These are phyloP conservation scores for Durio zibethinus DNA, from an alignment of 345 rosid species.

Conservation along the genomic window DNA sequence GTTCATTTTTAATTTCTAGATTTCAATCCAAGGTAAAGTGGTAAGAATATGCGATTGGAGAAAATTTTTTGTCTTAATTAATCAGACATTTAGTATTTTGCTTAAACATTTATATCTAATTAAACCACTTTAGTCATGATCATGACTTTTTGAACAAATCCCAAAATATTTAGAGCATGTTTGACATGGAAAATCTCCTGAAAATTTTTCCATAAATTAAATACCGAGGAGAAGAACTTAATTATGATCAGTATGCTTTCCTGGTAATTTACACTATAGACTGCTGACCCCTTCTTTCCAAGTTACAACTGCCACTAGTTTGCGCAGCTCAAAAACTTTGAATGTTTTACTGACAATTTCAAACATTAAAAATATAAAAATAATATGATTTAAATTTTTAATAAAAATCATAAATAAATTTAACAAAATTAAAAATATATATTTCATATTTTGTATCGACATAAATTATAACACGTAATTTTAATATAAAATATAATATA, in stretches of 20 bases:
- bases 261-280: neutral
- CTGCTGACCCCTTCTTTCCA: neutral
- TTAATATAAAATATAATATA: too few species aligned
- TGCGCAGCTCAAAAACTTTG: neutral
- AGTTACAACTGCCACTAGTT: neutral
- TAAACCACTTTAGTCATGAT: neutral
- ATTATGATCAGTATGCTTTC: neutral
- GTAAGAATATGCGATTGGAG: neutral
- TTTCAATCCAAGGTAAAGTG: neutral
- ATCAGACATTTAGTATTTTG: neutral
- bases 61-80: neutral
- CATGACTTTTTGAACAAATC: neutral
- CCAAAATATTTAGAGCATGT: neutral
- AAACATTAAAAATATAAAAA: too few species aligned
- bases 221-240: neutral
- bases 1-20: neutral
- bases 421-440: too few species aligned
- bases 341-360: too few species aligned
- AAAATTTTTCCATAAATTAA: neutral
- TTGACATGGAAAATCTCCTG: neutral
- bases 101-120: neutral
- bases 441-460: too few species aligned
- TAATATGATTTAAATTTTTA: too few species aligned
- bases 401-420: too few species aligned
- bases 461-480: too few species aligned